These are phyloP conservation scores for Akanthomyces muscarius DNA, from an alignment of 2,329 filamentous ascomycete genomes.

Conservation along the genomic window DNA sequence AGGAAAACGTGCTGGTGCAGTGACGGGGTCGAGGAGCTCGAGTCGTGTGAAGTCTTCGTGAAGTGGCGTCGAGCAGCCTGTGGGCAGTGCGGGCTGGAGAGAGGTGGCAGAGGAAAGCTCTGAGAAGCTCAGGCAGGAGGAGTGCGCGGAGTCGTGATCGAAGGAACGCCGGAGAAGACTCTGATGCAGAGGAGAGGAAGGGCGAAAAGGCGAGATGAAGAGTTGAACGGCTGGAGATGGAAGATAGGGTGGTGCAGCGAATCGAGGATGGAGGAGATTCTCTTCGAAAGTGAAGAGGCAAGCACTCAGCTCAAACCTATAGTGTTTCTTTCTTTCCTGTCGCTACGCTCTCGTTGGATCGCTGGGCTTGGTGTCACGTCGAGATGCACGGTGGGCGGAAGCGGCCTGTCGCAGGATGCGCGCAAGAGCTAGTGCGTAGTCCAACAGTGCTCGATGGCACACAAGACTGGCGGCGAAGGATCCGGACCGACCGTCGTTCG, in stretches of 20 bases:
- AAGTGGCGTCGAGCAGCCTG: constrained; percentile 35
- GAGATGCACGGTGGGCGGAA: not conserved
- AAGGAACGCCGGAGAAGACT: constrained; percentile 1
- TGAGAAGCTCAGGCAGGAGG: constrained; percentile 6
- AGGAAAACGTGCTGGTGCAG: constrained; percentile 91
- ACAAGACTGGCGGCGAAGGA: not conserved
- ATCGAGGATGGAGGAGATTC: constrained; percentile 33
- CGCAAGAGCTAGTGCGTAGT: not conserved
- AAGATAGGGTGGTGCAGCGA: constrained; percentile 31
- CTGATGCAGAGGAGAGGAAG: constrained; percentile 21
- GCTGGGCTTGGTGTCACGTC: constrained; percentile 18
- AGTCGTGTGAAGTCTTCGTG: constrained; percentile 40
- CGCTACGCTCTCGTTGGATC: constrained; percentile 4
- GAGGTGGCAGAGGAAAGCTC: constrained; percentile 23
- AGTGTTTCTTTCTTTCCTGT: not conserved
- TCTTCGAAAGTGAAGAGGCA: constrained; percentile 37
- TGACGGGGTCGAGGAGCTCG: constrained; percentile 43
- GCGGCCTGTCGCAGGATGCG: not conserved
- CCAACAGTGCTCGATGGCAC: not conserved
- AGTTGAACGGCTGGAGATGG: constrained; percentile 29
- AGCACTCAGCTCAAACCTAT: constrained; percentile 38
- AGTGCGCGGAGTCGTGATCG: constrained; percentile 13
- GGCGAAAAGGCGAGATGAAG: constrained; percentile 33
- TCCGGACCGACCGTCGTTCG: not conserved
- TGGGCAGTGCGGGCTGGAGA: constrained; percentile 31